Conservation (phyloP, 176 grass and related monocot species). For the Saccharum officinarum region DNA sequence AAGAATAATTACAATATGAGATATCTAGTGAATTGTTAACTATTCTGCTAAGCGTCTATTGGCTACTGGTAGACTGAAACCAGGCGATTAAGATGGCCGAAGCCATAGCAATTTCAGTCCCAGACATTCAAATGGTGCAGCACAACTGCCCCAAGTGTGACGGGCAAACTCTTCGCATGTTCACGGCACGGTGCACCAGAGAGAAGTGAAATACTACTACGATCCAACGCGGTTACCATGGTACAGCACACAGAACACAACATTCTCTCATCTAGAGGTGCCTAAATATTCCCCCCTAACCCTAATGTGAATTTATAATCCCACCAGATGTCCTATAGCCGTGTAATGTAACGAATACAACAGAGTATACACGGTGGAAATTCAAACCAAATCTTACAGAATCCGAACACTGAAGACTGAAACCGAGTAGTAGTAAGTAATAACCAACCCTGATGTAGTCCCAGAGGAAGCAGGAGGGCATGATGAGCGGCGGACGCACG, state of each 20-base stretch:
- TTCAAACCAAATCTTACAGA: constrained; percentile 18
- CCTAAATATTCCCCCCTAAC: neutral
- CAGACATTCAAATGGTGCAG: neutral
- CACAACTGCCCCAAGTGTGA: neutral
- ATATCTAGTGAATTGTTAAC: constrained; percentile 1
- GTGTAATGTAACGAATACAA: neutral
- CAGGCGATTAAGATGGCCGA: neutral
- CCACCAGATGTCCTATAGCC: neutral
- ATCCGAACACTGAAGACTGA: neutral
- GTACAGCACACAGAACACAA: neutral
- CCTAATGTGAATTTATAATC: neutral
- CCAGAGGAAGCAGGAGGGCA: constrained; percentile 89
- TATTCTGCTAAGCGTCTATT: neutral
- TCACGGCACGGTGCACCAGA: neutral
- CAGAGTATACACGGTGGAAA: neutral
- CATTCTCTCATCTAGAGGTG: constrained; percentile 16
- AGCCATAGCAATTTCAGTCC: neutral
- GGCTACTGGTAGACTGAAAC: neutral
- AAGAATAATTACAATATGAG: neutral
- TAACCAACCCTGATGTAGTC: constrained; percentile 79
- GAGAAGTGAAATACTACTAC: neutral
- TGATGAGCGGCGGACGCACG: constrained; percentile 59
- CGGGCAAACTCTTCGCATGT: neutral
- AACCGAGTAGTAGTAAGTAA: neutral
- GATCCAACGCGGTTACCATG: neutral